Conservation (phyloP, 257 asterid species). For the Gentiana straminea region DNA sequence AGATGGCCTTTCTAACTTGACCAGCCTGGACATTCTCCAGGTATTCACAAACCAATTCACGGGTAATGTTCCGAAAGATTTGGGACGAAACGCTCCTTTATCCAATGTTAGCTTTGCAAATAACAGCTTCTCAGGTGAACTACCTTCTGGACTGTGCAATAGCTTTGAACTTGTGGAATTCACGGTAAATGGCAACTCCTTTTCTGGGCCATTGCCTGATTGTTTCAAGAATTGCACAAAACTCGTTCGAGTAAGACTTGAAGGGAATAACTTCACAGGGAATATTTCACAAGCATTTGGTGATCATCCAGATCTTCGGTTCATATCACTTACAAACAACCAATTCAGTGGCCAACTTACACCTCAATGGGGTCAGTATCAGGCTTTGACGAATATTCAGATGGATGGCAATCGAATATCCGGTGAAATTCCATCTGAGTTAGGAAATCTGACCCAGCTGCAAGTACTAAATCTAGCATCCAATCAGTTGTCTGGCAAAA, state of each 20-base stretch:
- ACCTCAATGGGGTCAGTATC: constrained; percentile 45
- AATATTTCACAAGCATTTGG: constrained; percentile 54
- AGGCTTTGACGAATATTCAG: constrained; percentile 37
- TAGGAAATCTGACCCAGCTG: constrained; percentile 46
- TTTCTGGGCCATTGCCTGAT: constrained; percentile 53
- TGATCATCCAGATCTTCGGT: constrained; percentile 39
- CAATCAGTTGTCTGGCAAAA: constrained; percentile 46
- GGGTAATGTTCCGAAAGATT: constrained; percentile 48
- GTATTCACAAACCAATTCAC: constrained; percentile 38
- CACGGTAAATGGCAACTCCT: constrained; percentile 41
- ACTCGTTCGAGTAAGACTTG: constrained; percentile 41
- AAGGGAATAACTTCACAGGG: constrained; percentile 53
- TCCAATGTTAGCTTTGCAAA: constrained; percentile 38
- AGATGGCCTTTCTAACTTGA: constrained; percentile 38
- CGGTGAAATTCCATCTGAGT: constrained; percentile 61
- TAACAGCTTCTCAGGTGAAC: constrained; percentile 56
- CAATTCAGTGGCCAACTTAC: constrained; percentile 49
- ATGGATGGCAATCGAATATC: constrained; percentile 39
- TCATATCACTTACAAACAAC: constrained; percentile 40
- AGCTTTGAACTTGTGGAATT: constrained; percentile 37
- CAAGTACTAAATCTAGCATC: constrained; percentile 41
- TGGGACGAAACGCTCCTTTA: constrained; percentile 48
- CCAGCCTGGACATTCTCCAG: constrained; percentile 20
- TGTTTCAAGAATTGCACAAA: constrained; percentile 58
- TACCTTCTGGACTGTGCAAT: constrained; percentile 55